These are phyloP conservation scores for Cordyceps tenuipes DNA, from an alignment of 2,329 filamentous ascomycete genomes.

Conservation along the genomic window DNA sequence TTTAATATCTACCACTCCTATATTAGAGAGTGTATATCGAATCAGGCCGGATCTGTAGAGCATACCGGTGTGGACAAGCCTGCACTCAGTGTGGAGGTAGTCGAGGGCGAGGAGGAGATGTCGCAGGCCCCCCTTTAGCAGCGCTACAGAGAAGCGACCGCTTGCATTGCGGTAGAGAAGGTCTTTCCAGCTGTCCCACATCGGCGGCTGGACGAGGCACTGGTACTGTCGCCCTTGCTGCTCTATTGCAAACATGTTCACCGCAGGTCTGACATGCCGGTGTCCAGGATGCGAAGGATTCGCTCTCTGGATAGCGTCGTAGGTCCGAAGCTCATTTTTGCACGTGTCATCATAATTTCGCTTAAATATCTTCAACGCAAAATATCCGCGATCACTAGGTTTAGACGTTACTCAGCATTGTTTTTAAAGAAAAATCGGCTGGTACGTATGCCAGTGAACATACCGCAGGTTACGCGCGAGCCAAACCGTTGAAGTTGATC, in stretches of 20 bases:
- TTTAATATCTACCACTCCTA: background rate
- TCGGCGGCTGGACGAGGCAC: background rate
- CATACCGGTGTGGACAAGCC: constrained; percentile 35
- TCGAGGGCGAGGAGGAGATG: constrained; percentile 30
- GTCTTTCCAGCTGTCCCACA: constrained; percentile 22
- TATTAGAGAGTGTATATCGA: too few relatives aligned
- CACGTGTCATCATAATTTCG: background rate
- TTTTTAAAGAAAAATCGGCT: background rate
- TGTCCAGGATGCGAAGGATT: background rate
- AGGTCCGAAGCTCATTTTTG: background rate
- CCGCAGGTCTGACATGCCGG: too few relatives aligned
- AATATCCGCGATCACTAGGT: background rate
- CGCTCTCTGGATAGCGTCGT: background rate
- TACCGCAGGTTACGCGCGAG: background rate
- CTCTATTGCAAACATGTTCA: background rate
- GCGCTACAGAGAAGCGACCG: constrained; percentile 15
- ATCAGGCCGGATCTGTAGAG: background rate
- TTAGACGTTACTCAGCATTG: background rate
- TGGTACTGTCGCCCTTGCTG: background rate
- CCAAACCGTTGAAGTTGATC: background rate
- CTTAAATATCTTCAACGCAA: background rate
- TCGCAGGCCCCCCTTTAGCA: constrained; percentile 27
- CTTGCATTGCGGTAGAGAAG: constrained; percentile 26
- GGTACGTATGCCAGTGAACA: background rate
- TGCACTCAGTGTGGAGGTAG: constrained; percentile 31